Evolutionary conservation across 805 yeast genomes (phyloP), one percentile per base, ranked within the genome.

Genomic region (Cyberlindnera meyerae): DNA sequence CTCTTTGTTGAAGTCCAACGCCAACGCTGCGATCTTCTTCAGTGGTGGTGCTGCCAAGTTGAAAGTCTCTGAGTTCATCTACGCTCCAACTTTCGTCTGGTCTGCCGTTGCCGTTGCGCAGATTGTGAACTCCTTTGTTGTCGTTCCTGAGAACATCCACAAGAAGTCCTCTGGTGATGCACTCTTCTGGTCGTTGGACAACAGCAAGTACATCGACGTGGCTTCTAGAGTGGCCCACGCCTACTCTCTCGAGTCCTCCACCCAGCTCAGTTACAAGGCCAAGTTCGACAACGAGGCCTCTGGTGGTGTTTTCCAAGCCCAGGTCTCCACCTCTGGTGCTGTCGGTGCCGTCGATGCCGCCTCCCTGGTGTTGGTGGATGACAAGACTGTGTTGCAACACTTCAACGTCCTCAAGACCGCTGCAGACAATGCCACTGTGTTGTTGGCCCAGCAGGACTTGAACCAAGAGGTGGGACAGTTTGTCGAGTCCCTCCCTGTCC

Each of bases 221-320:
- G 77, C 89, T 12, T 70, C 79, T 18, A 75, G 73, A 48, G 61
- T 86, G 43, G 82, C 88, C 0, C 82, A 79, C 43, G 68, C 85
- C 16, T 68, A 82, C 48, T 78, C 94, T 3, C 67, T 82, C 52
- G 81, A 75, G 48, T 65, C 74, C 39, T 53, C 61, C 28, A 71
- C 82, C 39, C 55, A 61, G 31, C 71, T 82, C 39, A 61, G 71
- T 36, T 71, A 75, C 57, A 70, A 82, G 57, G 71, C 82, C 34
- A 75, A 74, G 52, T 86, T 67, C 51, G 95, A 90, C 59, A 88
- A 85, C 58, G 56, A 69, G 25, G 65, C 76, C 12, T 74, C 73
- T 34, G 90, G 89, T 24, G 97, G 97, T 44, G 55, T 75, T 8
- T 78, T 79, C 57, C 85, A 82, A 59, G 72, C 88, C 26, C 84